phyloP scores from a whole-genome alignment of 352 stramenopile genomes.

The Pythium oligandrum region DNA sequence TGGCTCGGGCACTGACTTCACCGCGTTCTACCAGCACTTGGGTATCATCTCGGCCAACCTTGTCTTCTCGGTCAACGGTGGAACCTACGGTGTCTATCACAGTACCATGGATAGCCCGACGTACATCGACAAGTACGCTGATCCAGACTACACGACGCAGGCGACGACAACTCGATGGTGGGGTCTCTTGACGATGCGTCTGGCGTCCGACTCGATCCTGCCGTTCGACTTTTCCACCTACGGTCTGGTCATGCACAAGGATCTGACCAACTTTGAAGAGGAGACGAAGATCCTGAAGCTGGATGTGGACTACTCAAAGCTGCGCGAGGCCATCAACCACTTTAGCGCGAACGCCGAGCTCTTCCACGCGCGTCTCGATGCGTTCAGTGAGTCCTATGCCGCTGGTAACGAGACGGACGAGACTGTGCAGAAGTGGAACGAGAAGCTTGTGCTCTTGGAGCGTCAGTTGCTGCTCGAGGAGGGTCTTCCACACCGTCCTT shows the following conservation, averaged over 20 bases:
- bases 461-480: slow-evolving; percentile 30
- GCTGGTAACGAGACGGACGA: slow-evolving; percentile 1
- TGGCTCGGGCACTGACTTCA: slow-evolving; percentile 68
- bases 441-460: slow-evolving; percentile 44
- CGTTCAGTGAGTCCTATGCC: slow-evolving; percentile 19
- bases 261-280: slow-evolving; percentile 26
- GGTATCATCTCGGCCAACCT: slow-evolving; percentile 82
- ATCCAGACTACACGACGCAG: slow-evolving; percentile 33
- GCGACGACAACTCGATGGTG: slow-evolving; percentile 29
- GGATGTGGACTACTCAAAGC: slow-evolving; percentile 24
- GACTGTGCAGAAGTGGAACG: slow-evolving; percentile 25
- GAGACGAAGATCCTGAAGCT: slow-evolving; percentile 19
- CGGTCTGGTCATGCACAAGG: slow-evolving; percentile 26
- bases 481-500: slow-evolving; percentile 42
- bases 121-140: slow-evolving; percentile 37
- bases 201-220: slow-evolving; percentile 21
- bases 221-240: slow-evolving; percentile 23
- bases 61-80: slow-evolving; percentile 25
- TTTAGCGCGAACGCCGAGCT: slow-evolving; percentile 27
- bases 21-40: slow-evolving; percentile 82
- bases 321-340: slow-evolving; percentile 35
- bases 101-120: slow-evolving; percentile 67
- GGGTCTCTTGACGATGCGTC: slow-evolving; percentile 31
- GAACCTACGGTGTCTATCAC: slow-evolving; percentile 71
- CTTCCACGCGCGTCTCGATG: slow-evolving; percentile 23